phyloP scores from a whole-genome alignment of 2,329 filamentous ascomycete species.

The Fusarium transvaalense region DNA sequence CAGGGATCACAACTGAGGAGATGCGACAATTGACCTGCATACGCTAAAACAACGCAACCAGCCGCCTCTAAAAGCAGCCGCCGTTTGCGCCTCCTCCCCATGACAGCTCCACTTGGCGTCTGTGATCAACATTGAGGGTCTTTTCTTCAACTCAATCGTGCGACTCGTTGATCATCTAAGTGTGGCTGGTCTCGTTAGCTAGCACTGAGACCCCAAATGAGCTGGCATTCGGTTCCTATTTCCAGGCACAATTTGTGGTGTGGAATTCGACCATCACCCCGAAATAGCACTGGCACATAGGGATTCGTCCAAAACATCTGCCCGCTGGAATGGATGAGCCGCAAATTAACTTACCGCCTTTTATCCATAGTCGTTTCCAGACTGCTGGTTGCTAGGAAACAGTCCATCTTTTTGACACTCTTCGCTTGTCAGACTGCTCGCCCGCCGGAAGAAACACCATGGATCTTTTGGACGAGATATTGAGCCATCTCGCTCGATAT shows the following conservation, averaged over 20 bases:
- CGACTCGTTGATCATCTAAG: slow-evolving; percentile 19
- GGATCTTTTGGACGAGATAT: neutral
- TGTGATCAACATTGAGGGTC: slow-evolving; percentile 40
- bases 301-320: slow-evolving; percentile 2
- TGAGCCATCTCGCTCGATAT: slow-evolving; percentile 22
- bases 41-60: slow-evolving; percentile 38
- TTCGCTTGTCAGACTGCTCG: slow-evolving; percentile 2
- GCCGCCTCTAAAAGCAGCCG: slow-evolving; percentile 42
- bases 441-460: slow-evolving; percentile 3
- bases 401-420: slow-evolving; percentile 5
- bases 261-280: slow-evolving; percentile 4
- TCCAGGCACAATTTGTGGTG: slow-evolving; percentile 22
- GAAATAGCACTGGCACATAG: slow-evolving; percentile 23
- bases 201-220: slow-evolving; percentile 13
- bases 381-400: slow-evolving; percentile 24
- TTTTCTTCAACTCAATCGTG: slow-evolving; percentile 34
- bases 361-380: neutral
- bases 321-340: slow-evolving; percentile 30
- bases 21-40: slow-evolving; percentile 30
- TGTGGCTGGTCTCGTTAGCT: slow-evolving; percentile 19
- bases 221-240: slow-evolving; percentile 13
- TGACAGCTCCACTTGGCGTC: slow-evolving; percentile 48
- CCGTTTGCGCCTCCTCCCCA: slow-evolving; percentile 45
- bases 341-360: slow-evolving; percentile 24
- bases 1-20: slow-evolving; percentile 22